Conservation (phyloP, 345 rosid species). For the Salix brachista region DNA sequence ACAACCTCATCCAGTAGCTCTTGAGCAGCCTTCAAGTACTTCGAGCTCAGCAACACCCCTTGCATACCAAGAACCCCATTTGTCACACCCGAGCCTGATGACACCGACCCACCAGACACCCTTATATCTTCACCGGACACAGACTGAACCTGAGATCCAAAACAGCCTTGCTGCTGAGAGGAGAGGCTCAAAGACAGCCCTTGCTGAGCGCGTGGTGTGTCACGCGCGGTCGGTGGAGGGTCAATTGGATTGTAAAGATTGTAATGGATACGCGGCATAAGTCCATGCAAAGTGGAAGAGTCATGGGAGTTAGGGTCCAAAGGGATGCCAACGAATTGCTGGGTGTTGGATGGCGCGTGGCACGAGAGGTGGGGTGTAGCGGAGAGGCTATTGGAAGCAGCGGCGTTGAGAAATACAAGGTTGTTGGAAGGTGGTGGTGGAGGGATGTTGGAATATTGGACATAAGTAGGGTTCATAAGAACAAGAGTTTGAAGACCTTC, state of each 20-base stretch:
- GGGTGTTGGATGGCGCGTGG: conserved; percentile 58
- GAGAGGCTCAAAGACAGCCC: conserved; percentile 84
- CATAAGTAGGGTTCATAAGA: conserved; percentile 96
- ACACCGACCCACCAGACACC: conserved; percentile 50
- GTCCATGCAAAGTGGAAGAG: conserved; percentile 67
- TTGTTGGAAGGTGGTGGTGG: conserved; percentile 31
- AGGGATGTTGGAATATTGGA: conserved; percentile 66
- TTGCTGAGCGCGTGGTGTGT: conserved; percentile 62
- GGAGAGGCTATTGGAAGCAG: conserved; percentile 13
- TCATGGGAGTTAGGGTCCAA: conserved; percentile 48
- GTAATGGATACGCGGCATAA: conserved; percentile 75
- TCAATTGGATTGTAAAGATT: conserved; percentile 63
- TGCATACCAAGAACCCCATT: conserved; percentile 63
- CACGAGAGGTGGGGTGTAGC: conserved; percentile 24
- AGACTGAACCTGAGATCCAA: conserved; percentile 42
- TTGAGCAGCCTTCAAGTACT: conserved; percentile 91
- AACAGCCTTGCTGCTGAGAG: conserved; percentile 52
- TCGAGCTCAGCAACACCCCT: conserved; percentile 68
- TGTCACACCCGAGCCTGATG: conserved; percentile 75
- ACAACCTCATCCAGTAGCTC: conserved; percentile 94
- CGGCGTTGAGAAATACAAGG: no score
- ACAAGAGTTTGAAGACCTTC: conserved; percentile 87
- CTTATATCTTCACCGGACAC: conserved; percentile 50
- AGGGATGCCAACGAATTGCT: conserved; percentile 86
- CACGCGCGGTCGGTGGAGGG: conserved; percentile 52